Conservation (phyloP, 768 basidiomycete species). For the Cytidiella melzeri region DNA sequence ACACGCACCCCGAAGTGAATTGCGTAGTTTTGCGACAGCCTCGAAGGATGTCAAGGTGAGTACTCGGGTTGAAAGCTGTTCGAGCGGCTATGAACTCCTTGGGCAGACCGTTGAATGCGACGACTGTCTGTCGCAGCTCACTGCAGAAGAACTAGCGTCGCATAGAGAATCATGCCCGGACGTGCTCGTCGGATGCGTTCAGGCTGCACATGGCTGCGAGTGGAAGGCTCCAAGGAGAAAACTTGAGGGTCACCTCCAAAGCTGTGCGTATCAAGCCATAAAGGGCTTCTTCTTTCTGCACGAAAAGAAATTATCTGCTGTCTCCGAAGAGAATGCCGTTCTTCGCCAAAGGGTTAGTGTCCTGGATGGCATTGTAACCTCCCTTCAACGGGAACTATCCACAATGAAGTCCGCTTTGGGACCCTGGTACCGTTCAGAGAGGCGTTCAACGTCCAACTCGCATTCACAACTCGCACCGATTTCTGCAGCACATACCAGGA, state of each 20-base stretch:
- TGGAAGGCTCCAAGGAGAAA: slow-evolving; percentile 43
- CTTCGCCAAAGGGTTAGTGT: slow-evolving; percentile 53
- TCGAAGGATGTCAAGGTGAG: not conserved
- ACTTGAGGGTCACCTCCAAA: slow-evolving; percentile 31
- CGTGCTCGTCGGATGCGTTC: slow-evolving; percentile 35
- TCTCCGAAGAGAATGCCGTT: slow-evolving; percentile 59
- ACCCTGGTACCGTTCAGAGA: slow-evolving; percentile 49
- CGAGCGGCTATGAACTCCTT: not conserved
- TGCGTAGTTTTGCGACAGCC: not conserved
- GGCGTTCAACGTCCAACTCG: not conserved
- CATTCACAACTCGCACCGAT: not conserved
- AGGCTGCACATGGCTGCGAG: slow-evolving; percentile 44
- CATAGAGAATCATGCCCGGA: slow-evolving; percentile 37
- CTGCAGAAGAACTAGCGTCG: slow-evolving; percentile 19
- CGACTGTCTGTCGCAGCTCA: not conserved
- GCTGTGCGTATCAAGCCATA: slow-evolving; percentile 55
- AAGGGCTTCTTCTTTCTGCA: slow-evolving; percentile 52
- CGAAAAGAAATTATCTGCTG: slow-evolving; percentile 29
- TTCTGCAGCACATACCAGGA: not conserved
- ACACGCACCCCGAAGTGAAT: slow-evolving; percentile 8
- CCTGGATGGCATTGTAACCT: slow-evolving; percentile 49
- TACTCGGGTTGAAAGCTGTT: not conserved
- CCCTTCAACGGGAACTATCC: slow-evolving; percentile 51
- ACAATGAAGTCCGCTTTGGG: slow-evolving; percentile 53
- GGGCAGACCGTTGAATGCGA: not conserved